Base-by-base conservation (phyloP, 2,329 filamentous ascomycete species). In the Claviceps purpurea region DNA sequence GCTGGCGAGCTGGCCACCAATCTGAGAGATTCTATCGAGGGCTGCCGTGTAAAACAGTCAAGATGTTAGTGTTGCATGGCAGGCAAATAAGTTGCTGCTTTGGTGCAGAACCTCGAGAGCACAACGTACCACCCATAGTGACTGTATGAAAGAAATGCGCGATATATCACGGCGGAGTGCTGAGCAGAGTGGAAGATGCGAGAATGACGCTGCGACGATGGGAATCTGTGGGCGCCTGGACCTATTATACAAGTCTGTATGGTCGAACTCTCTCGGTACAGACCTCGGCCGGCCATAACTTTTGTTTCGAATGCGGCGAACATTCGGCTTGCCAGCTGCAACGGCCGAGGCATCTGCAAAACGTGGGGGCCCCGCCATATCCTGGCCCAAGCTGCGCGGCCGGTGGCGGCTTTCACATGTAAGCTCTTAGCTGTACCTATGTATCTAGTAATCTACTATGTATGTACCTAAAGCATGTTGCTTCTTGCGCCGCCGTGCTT, bases 1-100 rank as follows among this genome's bases (percentile, higher is more conserved):
- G 68, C 73, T 74, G 56, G 78, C 75, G 62, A 84, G 69, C 73
- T 84, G 81, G 72, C 73, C 74, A 56, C 78, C 79, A 61, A 84
- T 75, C 62, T 82, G 78, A 50, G 73, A 70, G 55, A 81, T 69
- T 69, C 78, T 70, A 57, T 81, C 77, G 62, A 77, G 65, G 60
- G 77, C 78, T 81, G 60, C 22, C 20, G 13, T 80, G 60, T 22
- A 13, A 14, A 38, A 14, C 20, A 42, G 34, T 41, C 1, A 10
- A 18, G 8, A 26, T 40, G 34, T 37, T 4, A 44, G 40, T 16
- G 3, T 16, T n/a, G 18, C 37, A 18, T 34, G n/a, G 34, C 24
- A 49, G 16, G 38, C 47, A 26, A 18, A 11, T 30, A 30, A 30
- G 26, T 30, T 7, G 3, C 16, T 30, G 22, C 5, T 20, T 38